Evolutionary conservation across 108 stramenopile species (phyloP).

Genomic region (Nitzschia putrida): DNA sequence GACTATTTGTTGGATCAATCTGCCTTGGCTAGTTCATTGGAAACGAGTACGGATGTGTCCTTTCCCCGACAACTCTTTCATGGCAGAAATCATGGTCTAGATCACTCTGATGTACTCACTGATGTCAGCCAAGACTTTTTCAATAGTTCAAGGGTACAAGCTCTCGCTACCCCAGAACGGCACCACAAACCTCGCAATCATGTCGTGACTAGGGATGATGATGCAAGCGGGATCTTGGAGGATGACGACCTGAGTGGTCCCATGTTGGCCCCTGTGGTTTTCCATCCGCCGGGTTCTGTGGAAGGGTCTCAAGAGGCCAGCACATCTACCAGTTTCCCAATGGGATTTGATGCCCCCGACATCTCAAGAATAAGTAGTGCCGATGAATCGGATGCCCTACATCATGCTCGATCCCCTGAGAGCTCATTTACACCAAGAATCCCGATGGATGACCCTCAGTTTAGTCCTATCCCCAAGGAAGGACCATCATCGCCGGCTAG

Average conservation of each 20-base stretch:
- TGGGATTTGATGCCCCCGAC: conserved; percentile 12
- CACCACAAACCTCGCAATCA: conserved; percentile 1
- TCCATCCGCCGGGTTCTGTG: conserved; percentile 2
- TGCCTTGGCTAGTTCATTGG: conserved; percentile 12
- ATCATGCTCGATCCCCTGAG: conserved; percentile 3
- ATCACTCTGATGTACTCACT: conserved; percentile 32
- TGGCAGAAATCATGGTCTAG: not conserved
- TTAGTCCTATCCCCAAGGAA: not conserved
- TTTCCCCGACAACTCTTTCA: conserved; percentile 2
- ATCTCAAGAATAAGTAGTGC: conserved; percentile 34
- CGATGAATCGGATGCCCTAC: conserved; percentile 1
- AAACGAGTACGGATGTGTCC: conserved; percentile 1
- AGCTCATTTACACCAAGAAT: conserved; percentile 3
- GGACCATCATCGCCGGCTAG: too few relatives aligned
- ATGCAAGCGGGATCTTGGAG: conserved; percentile 6
- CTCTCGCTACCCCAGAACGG: conserved; percentile 47
- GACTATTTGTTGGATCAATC: conserved; percentile 38
- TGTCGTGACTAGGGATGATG: conserved; percentile 21
- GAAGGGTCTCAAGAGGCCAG: not conserved
- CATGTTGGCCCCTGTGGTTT: conserved; percentile 1
- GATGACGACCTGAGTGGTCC: conserved; percentile 17
- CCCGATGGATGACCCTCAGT: not conserved
- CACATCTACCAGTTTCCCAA: not conserved
- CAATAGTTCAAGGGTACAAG: conserved; percentile 44
- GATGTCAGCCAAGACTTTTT: conserved; percentile 47